These are phyloP conservation scores for Boletellus emodensis DNA, from an alignment of 768 basidiomycete species.

Conservation along the genomic window DNA sequence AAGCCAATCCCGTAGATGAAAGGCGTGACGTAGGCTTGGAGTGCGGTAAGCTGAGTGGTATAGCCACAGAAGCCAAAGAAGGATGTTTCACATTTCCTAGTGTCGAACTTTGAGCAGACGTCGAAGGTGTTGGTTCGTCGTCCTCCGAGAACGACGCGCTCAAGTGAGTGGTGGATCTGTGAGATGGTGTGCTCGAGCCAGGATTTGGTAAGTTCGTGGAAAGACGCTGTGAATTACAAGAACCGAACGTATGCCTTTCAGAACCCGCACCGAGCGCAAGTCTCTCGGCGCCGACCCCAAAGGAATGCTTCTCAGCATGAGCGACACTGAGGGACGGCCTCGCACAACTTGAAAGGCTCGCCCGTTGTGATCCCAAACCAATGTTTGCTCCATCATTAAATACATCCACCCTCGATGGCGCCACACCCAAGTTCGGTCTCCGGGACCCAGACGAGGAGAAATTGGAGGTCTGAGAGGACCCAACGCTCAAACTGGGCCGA, in stretches of 20 bases:
- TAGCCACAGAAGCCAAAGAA: slow-evolving; percentile 11
- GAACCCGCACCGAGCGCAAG: slow-evolving; percentile 14
- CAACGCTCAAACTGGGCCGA: slow-evolving; percentile 23
- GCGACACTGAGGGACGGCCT: slow-evolving; percentile 17
- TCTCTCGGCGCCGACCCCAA: slow-evolving; percentile 17
- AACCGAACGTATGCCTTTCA: slow-evolving; percentile 11
- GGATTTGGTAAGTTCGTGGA: slow-evolving; percentile 5
- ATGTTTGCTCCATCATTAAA: slow-evolving; percentile 15
- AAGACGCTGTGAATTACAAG: slow-evolving; percentile 11
- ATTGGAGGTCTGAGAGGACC: slow-evolving; percentile 28
- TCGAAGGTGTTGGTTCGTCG: slow-evolving; percentile 8
- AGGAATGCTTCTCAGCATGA: slow-evolving; percentile 15
- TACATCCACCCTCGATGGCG: slow-evolving; percentile 16
- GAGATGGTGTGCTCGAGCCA: slow-evolving; percentile 8
- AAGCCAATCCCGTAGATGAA: slow-evolving; percentile 1
- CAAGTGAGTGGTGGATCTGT: slow-evolving; percentile 5
- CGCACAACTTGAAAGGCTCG: slow-evolving; percentile 19
- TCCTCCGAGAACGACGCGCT: slow-evolving; percentile 15
- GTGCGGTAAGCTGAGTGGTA: slow-evolving; percentile 15
- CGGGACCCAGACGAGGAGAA: slow-evolving; percentile 23
- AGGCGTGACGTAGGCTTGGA: slow-evolving; percentile 10
- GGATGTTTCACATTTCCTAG: slow-evolving; percentile 5
- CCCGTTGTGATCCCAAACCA: slow-evolving; percentile 18
- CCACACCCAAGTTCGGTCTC: slow-evolving; percentile 15
- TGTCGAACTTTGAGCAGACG: slow-evolving; percentile 4